Base-by-base conservation (phyloP, 2,329 filamentous ascomycete genomes). In the Diaporthe aspalathi region DNA sequence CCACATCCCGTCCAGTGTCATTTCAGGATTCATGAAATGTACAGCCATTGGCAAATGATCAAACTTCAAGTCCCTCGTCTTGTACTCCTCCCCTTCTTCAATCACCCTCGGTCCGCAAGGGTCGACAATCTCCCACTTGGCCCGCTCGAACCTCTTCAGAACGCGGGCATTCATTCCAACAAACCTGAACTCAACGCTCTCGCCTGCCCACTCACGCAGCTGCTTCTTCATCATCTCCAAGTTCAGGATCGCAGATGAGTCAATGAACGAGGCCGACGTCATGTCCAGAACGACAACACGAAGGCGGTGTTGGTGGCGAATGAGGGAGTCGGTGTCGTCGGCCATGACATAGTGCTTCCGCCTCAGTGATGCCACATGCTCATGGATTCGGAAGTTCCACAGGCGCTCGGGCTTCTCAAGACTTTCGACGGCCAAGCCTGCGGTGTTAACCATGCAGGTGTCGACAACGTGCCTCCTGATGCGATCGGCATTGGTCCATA, bases 181-280 rank as follows among this genome's bases (percentile, higher is more conserved):
- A 7, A 56, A 70, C 3, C 68, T 40, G 17, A 70, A 47, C 40
- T 70, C 68, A 11, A 66, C 24, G 20, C 32, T 49, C 8, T 66
- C 57, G 6, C 68, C 68, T 4, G 68, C 68, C 68, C 68, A 70
- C 24, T 65, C 49, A 9, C 68, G 68, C 38, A 70, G 3, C 50
- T 70, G 57, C n/a, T 29, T 54, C 68, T 70, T 70, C 57, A 70
- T 40, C 20, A 66, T 52, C 57, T 70, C 68, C 24, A 70, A 40
- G 5, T 53, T 81, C 29, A 80, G 79, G 12, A 79, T 78, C 47
- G 79, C 81, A 20, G 82, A 82, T 2, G 79, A 79, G 1, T 80
- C 80, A 16, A 78, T 75, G 62, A 82, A 83, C 49, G 81, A 79
- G n/a, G 73, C 80, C 20, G 78, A 76, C 8, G 78, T 76, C 43